Evolutionary conservation across 352 stramenopile species (phyloP).

Genomic region (Phytophthora palmivora): DNA sequence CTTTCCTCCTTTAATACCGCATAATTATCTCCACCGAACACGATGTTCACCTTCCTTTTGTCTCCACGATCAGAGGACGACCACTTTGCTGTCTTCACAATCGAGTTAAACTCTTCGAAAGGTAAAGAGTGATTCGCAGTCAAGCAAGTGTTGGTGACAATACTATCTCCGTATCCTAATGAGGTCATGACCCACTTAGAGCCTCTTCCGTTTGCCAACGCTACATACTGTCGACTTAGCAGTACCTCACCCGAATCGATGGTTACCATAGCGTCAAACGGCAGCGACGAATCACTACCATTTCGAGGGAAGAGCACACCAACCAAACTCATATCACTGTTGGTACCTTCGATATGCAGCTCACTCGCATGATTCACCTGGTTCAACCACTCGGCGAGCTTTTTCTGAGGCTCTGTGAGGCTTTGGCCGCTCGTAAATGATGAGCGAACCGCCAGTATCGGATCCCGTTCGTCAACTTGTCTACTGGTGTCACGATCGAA

Average conservation of each 20-base stretch:
- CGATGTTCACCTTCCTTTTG: slow-evolving; percentile 16
- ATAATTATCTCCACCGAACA: slow-evolving; percentile 23
- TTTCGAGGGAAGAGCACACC: slow-evolving; percentile 33
- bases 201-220: slow-evolving; percentile 25
- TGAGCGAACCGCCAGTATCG: background rate
- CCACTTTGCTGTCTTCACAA: slow-evolving; percentile 31
- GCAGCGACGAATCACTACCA: slow-evolving; percentile 1
- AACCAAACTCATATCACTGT: slow-evolving; percentile 22
- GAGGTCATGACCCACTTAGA: slow-evolving; percentile 35
- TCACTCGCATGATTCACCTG: slow-evolving; percentile 26
- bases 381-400: slow-evolving; percentile 29
- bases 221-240: slow-evolving; percentile 27
- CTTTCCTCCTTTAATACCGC: slow-evolving; percentile 16
- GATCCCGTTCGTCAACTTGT: slow-evolving; percentile 10
- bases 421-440: slow-evolving; percentile 14
- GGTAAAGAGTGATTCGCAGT: slow-evolving; percentile 1
- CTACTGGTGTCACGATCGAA: slow-evolving; percentile 16
- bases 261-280: slow-evolving; percentile 26
- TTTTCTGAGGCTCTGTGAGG: slow-evolving; percentile 22
- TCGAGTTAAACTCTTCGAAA: slow-evolving; percentile 19
- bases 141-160: slow-evolving; percentile 30
- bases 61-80: slow-evolving; percentile 4
- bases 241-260: slow-evolving; percentile 18
- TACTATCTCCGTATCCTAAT: slow-evolving; percentile 21
- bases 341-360: slow-evolving; percentile 26